Conservation (phyloP, 2,329 filamentous ascomycete genomes). For the Coleophoma crateriformis region DNA sequence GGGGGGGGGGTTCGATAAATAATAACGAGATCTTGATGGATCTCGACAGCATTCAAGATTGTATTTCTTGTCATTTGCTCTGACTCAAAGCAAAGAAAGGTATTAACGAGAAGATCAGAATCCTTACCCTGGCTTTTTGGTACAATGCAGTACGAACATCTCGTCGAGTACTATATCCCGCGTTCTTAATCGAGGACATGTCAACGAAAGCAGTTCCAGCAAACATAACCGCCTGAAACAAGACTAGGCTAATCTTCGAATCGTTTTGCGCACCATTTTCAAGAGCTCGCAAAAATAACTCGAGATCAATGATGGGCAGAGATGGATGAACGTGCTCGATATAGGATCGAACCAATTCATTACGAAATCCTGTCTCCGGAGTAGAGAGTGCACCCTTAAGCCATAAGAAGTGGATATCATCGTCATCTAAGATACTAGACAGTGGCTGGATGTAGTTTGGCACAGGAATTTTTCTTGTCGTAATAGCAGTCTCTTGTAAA, state of each 20-base stretch:
- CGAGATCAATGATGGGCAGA: slow-evolving; percentile 75
- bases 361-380: slow-evolving; percentile 63
- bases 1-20: no score
- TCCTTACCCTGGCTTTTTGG: slow-evolving; percentile 57
- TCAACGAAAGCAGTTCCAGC: slow-evolving; percentile 81
- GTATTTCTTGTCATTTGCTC: no score
- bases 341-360: slow-evolving; percentile 74
- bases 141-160: slow-evolving; percentile 81
- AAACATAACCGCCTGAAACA: slow-evolving; percentile 93
- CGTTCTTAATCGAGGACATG: slow-evolving; percentile 65
- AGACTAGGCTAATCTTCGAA: slow-evolving; percentile 70
- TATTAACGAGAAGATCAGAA: neutral
- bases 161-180: slow-evolving; percentile 71
- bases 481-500: neutral
- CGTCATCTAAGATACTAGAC: neutral
- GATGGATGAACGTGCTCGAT: slow-evolving; percentile 86
- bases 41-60: no score
- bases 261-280: slow-evolving; percentile 60
- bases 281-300: slow-evolving; percentile 49
- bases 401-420: slow-evolving; percentile 56
- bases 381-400: slow-evolving; percentile 78
- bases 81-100: no score
- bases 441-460: neutral
- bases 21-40: no score
- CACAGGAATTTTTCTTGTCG: neutral